These are phyloP conservation scores for Malus hybrid DNA, from an alignment of 331 rosid species.

Conservation along the genomic window DNA sequence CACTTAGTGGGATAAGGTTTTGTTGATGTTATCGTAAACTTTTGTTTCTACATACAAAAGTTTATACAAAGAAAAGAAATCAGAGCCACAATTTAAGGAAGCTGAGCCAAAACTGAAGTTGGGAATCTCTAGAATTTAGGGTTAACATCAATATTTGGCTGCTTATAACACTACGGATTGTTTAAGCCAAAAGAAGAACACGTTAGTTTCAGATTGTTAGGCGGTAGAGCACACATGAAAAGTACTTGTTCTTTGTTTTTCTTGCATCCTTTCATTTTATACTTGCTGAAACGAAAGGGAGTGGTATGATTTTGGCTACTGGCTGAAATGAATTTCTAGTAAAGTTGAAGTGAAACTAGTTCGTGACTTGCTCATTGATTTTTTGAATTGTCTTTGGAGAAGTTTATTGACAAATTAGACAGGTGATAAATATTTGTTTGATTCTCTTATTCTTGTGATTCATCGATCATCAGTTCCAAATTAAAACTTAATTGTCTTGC, in stretches of 20 bases:
- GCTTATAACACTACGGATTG: background rate
- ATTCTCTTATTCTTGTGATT: background rate
- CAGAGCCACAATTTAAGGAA: background rate
- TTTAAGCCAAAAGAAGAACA: background rate
- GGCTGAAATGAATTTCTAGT: background rate
- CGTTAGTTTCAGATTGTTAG: background rate
- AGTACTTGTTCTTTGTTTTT: background rate
- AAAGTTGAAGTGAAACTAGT: too few species aligned
- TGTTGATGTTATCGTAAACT: too few species aligned
- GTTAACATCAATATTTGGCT: background rate
- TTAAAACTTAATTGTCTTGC: conserved; percentile 1
- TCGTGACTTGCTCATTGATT: background rate
- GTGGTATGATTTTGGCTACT: background rate
- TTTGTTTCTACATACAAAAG: too few species aligned
- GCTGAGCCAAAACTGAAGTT: background rate
- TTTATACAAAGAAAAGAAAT: background rate
- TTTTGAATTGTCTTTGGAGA: background rate
- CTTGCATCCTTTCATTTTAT: background rate
- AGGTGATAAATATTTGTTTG: too few species aligned
- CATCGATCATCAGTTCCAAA: background rate
- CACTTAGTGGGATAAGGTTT: too few species aligned
- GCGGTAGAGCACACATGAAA: background rate
- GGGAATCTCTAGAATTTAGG: background rate
- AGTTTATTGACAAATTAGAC: background rate
- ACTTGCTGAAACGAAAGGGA: background rate